Conservation (phyloP, 257 asterid species). For the Solanum bulbocastanum region DNA sequence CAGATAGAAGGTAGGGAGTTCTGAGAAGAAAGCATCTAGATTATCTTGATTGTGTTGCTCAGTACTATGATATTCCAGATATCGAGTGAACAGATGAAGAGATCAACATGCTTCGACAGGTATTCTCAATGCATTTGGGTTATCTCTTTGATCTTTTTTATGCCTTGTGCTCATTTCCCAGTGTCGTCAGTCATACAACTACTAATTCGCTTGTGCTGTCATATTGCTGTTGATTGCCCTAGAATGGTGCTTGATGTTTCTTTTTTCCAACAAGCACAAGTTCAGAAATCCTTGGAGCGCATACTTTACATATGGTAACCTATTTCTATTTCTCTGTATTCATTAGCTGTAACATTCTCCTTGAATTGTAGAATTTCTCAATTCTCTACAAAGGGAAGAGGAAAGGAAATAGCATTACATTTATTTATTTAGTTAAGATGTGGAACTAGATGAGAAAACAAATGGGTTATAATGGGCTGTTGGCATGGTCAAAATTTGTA, state of each 20-base stretch:
- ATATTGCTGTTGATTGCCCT: constrained; percentile 95
- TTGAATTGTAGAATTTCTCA: neutral
- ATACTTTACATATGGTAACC: constrained; percentile 78
- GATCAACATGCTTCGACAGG: constrained; percentile 93
- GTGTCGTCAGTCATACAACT: constrained; percentile 1
- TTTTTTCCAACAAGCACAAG: constrained; percentile 81
- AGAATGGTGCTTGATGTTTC: constrained; percentile 90
- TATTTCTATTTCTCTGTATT: neutral
- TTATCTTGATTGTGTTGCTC: constrained; percentile 86
- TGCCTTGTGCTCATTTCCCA: constrained; percentile 1
- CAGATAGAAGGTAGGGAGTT: constrained; percentile 99
- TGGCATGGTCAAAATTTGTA: neutral
- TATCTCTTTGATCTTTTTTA: neutral
- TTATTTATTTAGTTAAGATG: neutral
- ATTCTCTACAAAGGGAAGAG: neutral
- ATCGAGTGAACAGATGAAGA: constrained; percentile 88
- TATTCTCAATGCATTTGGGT: constrained; percentile 10
- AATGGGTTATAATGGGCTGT: neutral
- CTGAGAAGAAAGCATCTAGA: constrained; percentile 78
- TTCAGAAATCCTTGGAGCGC: constrained; percentile 87
- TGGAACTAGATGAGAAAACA: neutral
- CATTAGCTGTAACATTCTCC: neutral
- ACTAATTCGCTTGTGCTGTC: constrained; percentile 7
- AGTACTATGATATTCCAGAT: constrained; percentile 78
- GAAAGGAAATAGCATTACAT: neutral